phyloP scores from a whole-genome alignment of 2,329 filamentous ascomycete genomes.

The Furcasterigmium sp. region DNA sequence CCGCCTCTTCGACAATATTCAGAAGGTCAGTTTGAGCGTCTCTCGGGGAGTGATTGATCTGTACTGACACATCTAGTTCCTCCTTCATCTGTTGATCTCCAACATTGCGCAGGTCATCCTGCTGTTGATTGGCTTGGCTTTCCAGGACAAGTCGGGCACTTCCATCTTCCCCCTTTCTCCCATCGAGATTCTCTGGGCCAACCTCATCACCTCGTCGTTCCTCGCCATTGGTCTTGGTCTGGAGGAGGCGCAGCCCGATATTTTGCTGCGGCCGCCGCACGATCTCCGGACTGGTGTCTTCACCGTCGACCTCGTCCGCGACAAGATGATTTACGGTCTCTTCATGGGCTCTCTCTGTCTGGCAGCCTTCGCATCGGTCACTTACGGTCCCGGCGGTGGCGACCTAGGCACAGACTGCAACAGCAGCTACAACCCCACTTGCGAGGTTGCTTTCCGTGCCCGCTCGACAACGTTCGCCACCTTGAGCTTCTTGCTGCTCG shows the following conservation, averaged over 20 bases:
- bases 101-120: conserved; percentile 67
- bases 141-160: conserved; percentile 53
- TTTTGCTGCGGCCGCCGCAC: conserved; percentile 62
- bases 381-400: conserved; percentile 46
- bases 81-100: conserved; percentile 62
- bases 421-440: conserved; percentile 40
- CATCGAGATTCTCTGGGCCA: conserved; percentile 72
- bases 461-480: conserved; percentile 66
- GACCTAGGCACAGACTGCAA: conserved; percentile 55
- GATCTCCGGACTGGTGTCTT: conserved; percentile 56
- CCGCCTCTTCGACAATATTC: conserved; percentile 67
- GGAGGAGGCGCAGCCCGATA: conserved; percentile 63
- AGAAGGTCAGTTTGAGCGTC: conserved; percentile 51
- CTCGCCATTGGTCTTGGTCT: conserved; percentile 68
- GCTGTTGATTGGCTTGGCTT: conserved; percentile 62
- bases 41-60: too few relatives aligned
- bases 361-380: conserved; percentile 53
- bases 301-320: conserved; percentile 57
- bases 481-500: conserved; percentile 61
- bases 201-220: conserved; percentile 67
- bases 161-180: conserved; percentile 68
- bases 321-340: conserved; percentile 62
- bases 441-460: conserved; percentile 56
- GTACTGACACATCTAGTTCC: conserved; percentile 32
- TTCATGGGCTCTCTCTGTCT: conserved; percentile 60